Base-by-base conservation (phyloP, 768 basidiomycete species). In the Lentinula sp. region DNA sequence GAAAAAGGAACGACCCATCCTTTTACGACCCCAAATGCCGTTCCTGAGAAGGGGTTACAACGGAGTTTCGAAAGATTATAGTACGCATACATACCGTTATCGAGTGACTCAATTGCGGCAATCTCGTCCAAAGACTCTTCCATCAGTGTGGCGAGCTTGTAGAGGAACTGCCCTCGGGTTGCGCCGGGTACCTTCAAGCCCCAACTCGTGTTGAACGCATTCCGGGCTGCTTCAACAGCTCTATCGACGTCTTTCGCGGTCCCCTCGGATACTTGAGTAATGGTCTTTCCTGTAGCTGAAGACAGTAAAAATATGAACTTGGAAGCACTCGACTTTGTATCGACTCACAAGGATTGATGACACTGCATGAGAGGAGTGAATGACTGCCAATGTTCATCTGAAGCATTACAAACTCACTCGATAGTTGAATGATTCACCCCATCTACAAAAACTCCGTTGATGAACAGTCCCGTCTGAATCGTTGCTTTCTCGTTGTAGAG, bases 391-490 rank as follows among this genome's bases (percentile, higher is more conserved):
- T 11, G 50, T 59, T n/a, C 54, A 16, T 21, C 51, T 56, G 51
- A 51, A 56, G 10, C 40, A 23, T 55, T n/a, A 28, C 1, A 15
- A 11, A 72, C 86, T 62, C 65, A 88, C 87, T 88, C 86, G 67
- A 91, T 85, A 10, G 81, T 84, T 35, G 76, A 80, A 1, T 75
- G 72, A 5, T 79, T 72, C 8, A 74, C 71, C n/a, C 85, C 86
- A 45, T 84, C 84, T 46, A 80, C 74, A 66, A 83, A 93, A 72
- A 90, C 67, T 65, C 85, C 84, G 71, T 84, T 76, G 74, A 94
- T 89, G 77, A 83, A 93, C 63, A 91, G 70, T 42, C 91, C 89
- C 4, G 89, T 88, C 61, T 71, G 70, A 69, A 89, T 83, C 18
- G 73, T 74, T 40, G 79, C 77, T 64, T 81, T 80, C 46, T 85